These are phyloP conservation scores for Colletotrichum sublineola DNA, from an alignment of 2,329 filamentous ascomycete genomes.

Conservation along the genomic window DNA sequence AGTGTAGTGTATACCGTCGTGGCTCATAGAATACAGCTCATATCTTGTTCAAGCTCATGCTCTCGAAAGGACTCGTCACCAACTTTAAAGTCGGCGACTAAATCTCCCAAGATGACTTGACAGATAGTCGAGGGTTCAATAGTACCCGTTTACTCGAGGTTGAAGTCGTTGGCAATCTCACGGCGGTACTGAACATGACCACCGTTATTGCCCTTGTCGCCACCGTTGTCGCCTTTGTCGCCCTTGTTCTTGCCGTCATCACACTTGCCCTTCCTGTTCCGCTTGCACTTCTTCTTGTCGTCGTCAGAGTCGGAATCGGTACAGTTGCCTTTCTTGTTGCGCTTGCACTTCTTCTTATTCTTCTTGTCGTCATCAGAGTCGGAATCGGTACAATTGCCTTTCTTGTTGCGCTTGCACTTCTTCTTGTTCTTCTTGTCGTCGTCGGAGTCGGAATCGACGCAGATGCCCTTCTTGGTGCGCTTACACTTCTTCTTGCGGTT, in stretches of 20 bases:
- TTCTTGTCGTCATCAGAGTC: constrained; percentile 19
- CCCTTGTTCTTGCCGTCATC: background rate
- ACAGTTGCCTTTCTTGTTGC: constrained; percentile 37
- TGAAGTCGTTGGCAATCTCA: background rate
- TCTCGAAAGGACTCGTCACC: no score
- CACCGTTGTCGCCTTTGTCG: background rate
- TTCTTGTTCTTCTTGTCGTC: constrained; percentile 14
- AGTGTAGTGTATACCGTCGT: background rate
- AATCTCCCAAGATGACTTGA: background rate
- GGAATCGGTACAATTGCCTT: constrained; percentile 28
- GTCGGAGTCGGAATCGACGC: constrained; percentile 17
- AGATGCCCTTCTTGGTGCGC: constrained; percentile 33
- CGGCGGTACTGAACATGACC: background rate
- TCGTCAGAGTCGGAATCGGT: background rate
- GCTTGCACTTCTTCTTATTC: constrained; percentile 21
- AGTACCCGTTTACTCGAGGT: background rate
- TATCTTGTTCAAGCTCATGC: background rate
- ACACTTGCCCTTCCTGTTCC: background rate
- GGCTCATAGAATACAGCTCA: background rate
- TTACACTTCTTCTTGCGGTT: constrained; percentile 34
- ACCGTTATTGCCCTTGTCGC: background rate
- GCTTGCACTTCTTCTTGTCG: constrained; percentile 3
- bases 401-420: constrained; percentile 34
- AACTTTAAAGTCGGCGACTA: background rate
- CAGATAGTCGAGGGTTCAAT: background rate